Base-by-base conservation (phyloP, 208 protist genomes). In the Trypanosoma cruzi region DNA sequence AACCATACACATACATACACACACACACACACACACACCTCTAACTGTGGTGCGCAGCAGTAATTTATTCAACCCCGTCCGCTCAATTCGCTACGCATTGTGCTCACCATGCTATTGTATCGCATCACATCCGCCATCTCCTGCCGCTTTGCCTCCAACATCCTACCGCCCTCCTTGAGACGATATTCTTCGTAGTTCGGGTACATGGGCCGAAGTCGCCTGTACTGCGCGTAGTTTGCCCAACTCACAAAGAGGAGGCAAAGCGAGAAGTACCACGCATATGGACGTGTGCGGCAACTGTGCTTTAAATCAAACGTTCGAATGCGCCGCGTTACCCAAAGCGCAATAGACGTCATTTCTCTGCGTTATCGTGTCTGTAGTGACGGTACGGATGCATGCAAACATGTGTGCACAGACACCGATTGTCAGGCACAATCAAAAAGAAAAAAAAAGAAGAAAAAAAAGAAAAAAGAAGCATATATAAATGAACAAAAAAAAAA, bases 151-250 rank as follows among this genome's bases (percentile, higher is more conserved):
- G 85, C 82, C 50, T 88, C 84, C 61, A 89, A 61, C 83, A 91
- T 89, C 36, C 82, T 70, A 14, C 77, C 82, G 4, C 85, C 88
- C 54, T 94, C 84, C 28, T 88, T 80, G 13, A 62, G 58, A 20
- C 80, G 46, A 65, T 88, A 90, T 7, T 63, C 68, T 4, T 85
- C 79, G 64, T 89, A 94, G 52, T 85, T 73, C 26, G 88, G 88
- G 56, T 82, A 94, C 77, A 94, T 85, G 10, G 83, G 81, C 14
- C 60, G 72, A 0, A 91, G 75, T 1, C 88, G 88, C 65, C 85
- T 74, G 74, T 91, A 90, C 71, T 91, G 88, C 26, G 82, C 84
- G 22, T 81, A 85, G 68, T 94, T 94, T 5, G 88, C 88, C 85
- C 85, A 94, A 24, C 52, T 58, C 26, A 88, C 28, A 11, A 94